Evolutionary conservation across 768 basidiomycete genomes (phyloP), one percentile per base, ranked within the genome.

Genomic region (Hygrocybe punicea): DNA sequence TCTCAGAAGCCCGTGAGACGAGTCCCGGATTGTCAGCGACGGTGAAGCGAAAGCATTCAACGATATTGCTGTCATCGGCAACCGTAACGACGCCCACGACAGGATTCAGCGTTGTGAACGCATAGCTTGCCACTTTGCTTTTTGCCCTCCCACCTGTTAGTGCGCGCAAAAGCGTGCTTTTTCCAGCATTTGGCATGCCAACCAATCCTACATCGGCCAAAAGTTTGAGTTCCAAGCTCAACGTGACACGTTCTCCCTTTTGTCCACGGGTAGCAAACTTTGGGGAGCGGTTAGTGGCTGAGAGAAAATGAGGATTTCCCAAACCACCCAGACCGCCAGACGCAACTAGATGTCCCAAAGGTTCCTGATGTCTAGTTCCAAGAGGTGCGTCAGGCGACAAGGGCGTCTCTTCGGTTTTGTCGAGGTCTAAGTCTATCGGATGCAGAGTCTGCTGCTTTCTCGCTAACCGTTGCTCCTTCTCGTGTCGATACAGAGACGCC

Each of bases 11-110:
- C 13, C 81, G 78, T 8, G 84, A 81, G 56, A 98, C 86, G 45
- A 98, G 84, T 7, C 97, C 97, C 0, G 97, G 97, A 67, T 98
- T 98, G 73, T 99, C 97, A 36, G 94, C 91, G 62, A 99, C 86
- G 13, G 93, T 97, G 78, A 98, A 97, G 9, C 97, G 83, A 69
- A 92, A 87, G 4, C 77, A 73, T 71, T 98, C 95, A 42, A 77
- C 76, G 33, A 82, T 63, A 64, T 86, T 82, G 58, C 91, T 90
- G 63, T 94, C 88, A 44, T 86, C 85, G 34, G 83, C 83, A 36
- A 94, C 84, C 14, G 92, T 83, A 10, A 97, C 91, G 34, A 93
- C 91, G 0, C 93, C 97, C 23, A 98, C 81, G 50, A 97, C 85
- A 1, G 96, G 97, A 61, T 97, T 97, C 36, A 98, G 76, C 1